Evolutionary conservation across 306 rosid species (phyloP), one percentile per base, ranked within the genome.

Genomic region (Sicyos edulis): DNA sequence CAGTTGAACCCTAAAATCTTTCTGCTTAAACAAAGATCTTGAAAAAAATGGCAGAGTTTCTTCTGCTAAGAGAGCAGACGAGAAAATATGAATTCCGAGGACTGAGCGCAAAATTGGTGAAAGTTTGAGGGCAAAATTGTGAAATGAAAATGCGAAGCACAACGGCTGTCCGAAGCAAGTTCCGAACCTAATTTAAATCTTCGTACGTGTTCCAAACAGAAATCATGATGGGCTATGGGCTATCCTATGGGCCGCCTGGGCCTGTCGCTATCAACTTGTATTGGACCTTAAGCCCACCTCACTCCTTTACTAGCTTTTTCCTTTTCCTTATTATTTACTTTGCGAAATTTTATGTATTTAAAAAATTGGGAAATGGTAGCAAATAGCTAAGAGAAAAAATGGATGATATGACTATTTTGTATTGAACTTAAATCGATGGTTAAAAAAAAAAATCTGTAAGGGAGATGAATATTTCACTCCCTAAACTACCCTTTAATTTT

Each of bases 81-180:
- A 32, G 37, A 47, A 22, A n/a, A n/a, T n/a, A 21, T 49, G 57
- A 68, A 24, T 20, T 20, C 1, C 8, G 21, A 45, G 57, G 57
- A 68, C 21, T 47, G 44, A 50, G 73, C 73, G 73, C 58, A 58
- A 59, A 73, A 73, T 17, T 19, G 34, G 29, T 21, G 5, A 1
- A 13, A 13, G 21, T 22, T 20, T 10, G 64, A 77, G 76, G 82
- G 75, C 50, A 34, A 22, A 79, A 26, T 53, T 54, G 85, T 80
- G 58, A 68, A 62, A 4, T 13, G 8, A 12, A 10, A 17, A 13
- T 45, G 55, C 24, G 68, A 8, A 67, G 26, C n/a, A 54, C 29
- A 75, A 86, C 86, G 88, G 84, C 84, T 80, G 59, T 77, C 88
- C 85, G 75, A 83, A 64, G 84, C 86, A 70, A n/a, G 63, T n/a